These are phyloP conservation scores for Diospyros lotus DNA, from an alignment of 148 eudicot genomes.

Conservation along the genomic window DNA sequence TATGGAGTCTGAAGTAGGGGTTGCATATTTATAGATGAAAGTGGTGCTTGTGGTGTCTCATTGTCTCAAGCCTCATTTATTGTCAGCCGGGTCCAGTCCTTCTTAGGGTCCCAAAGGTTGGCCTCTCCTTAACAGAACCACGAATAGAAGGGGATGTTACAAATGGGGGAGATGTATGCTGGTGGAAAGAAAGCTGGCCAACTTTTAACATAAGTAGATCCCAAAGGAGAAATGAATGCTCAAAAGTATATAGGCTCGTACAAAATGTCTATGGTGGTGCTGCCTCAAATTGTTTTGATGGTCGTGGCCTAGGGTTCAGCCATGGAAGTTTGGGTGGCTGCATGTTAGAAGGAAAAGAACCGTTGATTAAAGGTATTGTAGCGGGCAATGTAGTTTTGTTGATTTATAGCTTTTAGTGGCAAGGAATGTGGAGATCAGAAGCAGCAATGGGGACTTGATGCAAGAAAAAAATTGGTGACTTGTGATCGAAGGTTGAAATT, in stretches of 20 bases:
- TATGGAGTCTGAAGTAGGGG: not conserved
- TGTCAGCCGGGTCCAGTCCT: slow-evolving; percentile 2
- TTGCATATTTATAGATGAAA: not conserved
- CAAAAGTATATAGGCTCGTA: not conserved
- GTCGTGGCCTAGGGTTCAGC: slow-evolving; percentile 6
- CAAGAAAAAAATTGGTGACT: too few species aligned
- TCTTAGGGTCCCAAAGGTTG: not conserved
- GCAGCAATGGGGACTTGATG: not conserved
- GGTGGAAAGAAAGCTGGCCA: not conserved
- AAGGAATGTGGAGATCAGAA: not conserved
- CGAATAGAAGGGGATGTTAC: slow-evolving; percentile 3
- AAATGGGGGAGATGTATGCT: not conserved
- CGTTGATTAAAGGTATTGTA: not conserved
- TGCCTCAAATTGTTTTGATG: slow-evolving; percentile 8
- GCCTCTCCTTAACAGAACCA: not conserved
- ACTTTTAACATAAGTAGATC: not conserved
- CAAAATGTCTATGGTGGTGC: not conserved
- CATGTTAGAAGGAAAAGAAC: not conserved
- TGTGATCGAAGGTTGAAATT: too few species aligned
- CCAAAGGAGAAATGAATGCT: not conserved
- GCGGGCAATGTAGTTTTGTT: not conserved
- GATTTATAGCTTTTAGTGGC: not conserved
- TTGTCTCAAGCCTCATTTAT: not conserved
- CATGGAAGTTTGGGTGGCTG: not conserved
- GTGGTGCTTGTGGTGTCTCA: not conserved